phyloP scores from a whole-genome alignment of 2,329 filamentous ascomycete species.

The Chalaropsis thielavioides region DNA sequence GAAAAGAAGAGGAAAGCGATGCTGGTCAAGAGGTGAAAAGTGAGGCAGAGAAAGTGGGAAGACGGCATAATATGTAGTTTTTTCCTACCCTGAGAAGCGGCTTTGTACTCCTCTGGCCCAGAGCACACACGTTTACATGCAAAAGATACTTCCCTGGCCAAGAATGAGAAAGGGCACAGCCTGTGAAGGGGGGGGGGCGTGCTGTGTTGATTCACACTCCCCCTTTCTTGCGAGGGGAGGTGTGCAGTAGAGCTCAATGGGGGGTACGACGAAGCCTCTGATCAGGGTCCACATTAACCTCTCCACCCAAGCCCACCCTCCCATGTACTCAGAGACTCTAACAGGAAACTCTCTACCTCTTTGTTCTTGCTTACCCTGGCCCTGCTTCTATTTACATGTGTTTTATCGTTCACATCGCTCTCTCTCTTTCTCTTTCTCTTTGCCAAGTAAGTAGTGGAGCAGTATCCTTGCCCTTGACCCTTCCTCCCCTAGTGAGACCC shows the following conservation, averaged over 20 bases:
- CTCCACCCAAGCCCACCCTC: not conserved
- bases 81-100: constrained; percentile 6
- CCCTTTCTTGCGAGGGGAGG: not conserved
- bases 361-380: not conserved
- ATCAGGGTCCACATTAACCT: not conserved
- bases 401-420: not conserved
- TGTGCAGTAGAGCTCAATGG: not conserved
- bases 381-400: not conserved
- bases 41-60: constrained; percentile 2
- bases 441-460: too few species aligned
- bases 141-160: not conserved
- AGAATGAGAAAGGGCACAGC: not conserved
- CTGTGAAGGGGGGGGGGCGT: not conserved
- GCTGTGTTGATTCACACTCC: not conserved
- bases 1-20: not conserved
- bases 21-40: not conserved
- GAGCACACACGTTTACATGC: not conserved
- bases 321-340: not conserved
- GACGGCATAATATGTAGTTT: constrained; percentile 14
- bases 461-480: not conserved
- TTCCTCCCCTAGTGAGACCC: not conserved
- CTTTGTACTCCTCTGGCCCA: not conserved
- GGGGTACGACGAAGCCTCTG: not conserved
- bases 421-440: not conserved
- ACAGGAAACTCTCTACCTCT: not conserved